Percentiles rank a stretch among this genome's conserved stretches.
Evolutionary conservation across 768 basidiomycete species (phyloP).

Genomic region (Dentipellis sp.): DNA sequence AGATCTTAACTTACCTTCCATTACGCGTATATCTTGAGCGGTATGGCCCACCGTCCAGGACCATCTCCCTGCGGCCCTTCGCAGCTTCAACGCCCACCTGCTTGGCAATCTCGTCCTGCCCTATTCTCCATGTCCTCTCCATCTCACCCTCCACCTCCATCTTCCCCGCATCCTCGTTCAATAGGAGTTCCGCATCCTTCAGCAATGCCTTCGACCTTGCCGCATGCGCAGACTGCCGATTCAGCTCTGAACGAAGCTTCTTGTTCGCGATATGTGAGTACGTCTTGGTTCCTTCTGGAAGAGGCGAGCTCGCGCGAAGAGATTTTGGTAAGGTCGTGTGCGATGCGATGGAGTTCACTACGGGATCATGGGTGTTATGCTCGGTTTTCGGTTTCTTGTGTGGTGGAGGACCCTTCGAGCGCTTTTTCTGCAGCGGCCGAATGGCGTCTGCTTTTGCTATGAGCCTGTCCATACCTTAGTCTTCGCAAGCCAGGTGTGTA

Average conservation of each 20-base stretch:
- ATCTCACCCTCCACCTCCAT: slow-evolving; percentile 72
- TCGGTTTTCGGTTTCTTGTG: not conserved
- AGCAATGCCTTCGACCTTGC: slow-evolving; percentile 52
- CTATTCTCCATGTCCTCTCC: slow-evolving; percentile 85
- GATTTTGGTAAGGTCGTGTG: slow-evolving; percentile 61
- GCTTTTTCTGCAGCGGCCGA: not conserved
- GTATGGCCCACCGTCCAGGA: slow-evolving; percentile 81
- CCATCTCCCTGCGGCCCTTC: slow-evolving; percentile 67
- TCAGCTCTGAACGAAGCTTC: slow-evolving; percentile 65
- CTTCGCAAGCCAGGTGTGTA: not conserved
- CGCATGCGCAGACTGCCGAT: slow-evolving; percentile 49
- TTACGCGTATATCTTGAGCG: slow-evolving; percentile 81
- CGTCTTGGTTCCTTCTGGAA: slow-evolving; percentile 36
- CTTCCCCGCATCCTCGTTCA: slow-evolving; percentile 58
- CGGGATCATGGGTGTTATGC: slow-evolving; percentile 24
- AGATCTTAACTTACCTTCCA: slow-evolving; percentile 53
- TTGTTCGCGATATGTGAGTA: slow-evolving; percentile 62
- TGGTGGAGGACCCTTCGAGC: not conserved
- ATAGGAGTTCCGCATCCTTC: slow-evolving; percentile 65
- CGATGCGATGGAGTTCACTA: slow-evolving; percentile 27
- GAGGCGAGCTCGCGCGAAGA: slow-evolving; percentile 40
- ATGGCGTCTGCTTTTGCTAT: slow-evolving; percentile 1
- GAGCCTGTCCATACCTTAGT: not conserved
- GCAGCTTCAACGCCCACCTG: slow-evolving; percentile 68
- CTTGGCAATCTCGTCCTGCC: slow-evolving; percentile 67